These are phyloP conservation scores for Paramecium pentaurelia DNA, from an alignment of 73 alveolate genomes.

Conservation along the genomic window DNA sequence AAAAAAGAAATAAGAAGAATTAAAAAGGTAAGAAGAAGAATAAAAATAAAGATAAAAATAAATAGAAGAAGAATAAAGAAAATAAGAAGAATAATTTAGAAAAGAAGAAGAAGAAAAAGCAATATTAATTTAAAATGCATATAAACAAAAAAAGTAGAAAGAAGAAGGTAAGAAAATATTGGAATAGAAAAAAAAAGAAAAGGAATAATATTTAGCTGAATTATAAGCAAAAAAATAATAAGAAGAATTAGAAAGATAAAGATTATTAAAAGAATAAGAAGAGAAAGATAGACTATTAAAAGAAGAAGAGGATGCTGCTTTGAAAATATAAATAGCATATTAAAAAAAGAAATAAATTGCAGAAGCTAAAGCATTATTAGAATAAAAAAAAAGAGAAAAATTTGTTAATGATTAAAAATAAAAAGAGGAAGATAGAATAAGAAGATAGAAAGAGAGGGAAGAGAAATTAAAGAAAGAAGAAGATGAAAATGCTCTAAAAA, in stretches of 20 bases:
- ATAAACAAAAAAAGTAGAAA: neutral
- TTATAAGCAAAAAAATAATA: neutral
- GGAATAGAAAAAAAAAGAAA: neutral
- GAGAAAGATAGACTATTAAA: neutral
- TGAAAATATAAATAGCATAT: neutral
- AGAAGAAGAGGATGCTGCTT: constrained; percentile 35
- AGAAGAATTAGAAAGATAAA: neutral
- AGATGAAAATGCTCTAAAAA: neutral
- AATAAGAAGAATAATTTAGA: neutral
- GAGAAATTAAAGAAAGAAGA: neutral
- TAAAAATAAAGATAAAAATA: neutral
- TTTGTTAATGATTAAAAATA: neutral
- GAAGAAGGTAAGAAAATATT: constrained; percentile 20
- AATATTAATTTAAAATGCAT: neutral
- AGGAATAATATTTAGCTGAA: neutral
- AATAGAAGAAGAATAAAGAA: neutral
- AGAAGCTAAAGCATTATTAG: constrained; percentile 13
- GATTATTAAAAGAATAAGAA: neutral
- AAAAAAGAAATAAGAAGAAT: neutral
- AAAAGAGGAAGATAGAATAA: neutral
- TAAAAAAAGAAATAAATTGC: neutral
- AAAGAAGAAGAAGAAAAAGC: constrained; percentile 7
- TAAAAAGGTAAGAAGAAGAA: neutral
- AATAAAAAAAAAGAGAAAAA: constrained; percentile 2
- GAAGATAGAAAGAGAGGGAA: neutral